A percentile compares a stretch with the other conserved stretches of the same genome.
These are phyloP conservation scores for Podospora appendiculata DNA, from an alignment of 495 filamentous ascomycete genomes.

Conservation along the genomic window DNA sequence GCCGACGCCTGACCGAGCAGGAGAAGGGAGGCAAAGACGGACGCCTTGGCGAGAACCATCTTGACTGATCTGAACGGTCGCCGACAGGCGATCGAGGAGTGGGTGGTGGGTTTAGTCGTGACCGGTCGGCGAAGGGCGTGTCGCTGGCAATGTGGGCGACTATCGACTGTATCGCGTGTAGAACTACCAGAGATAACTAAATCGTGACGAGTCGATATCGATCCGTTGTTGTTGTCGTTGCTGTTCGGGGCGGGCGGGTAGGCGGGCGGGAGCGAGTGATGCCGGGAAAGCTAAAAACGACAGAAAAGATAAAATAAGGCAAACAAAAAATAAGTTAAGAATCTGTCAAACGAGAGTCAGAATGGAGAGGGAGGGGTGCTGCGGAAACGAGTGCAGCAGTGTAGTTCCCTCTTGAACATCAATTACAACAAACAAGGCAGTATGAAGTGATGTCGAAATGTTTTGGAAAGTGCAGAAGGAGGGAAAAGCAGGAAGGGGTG, in stretches of 20 bases:
- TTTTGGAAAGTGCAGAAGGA: background rate
- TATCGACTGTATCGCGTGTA: too few relatives aligned
- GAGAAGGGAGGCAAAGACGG: conserved; percentile 34
- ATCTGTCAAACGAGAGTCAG: conserved; percentile 29
- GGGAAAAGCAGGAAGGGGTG: conserved; percentile 8
- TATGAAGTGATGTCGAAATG: background rate
- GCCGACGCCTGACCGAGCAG: conserved; percentile 43
- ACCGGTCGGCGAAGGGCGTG: background rate
- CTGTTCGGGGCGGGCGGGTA: background rate
- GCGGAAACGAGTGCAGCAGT: conserved; percentile 7
- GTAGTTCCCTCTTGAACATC: conserved; percentile 1
- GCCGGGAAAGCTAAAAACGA: conserved; percentile 4
- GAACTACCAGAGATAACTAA: background rate
- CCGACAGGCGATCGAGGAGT: background rate
- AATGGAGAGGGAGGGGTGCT: conserved; percentile 18
- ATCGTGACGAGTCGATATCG: background rate
- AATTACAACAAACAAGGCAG: conserved; percentile 7
- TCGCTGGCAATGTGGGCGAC: too few relatives aligned
- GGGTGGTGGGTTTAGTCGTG: background rate
- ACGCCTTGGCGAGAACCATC: conserved; percentile 36
- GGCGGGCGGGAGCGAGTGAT: background rate
- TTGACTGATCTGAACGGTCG: conserved; percentile 9
- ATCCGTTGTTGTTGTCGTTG: background rate
- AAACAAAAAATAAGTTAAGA: conserved; percentile 15
- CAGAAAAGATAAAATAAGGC: background rate